Evolutionary conservation across 2,329 filamentous ascomycete genomes (phyloP), one percentile per base, ranked within the genome.

Genomic region (Penicillium sp.): DNA sequence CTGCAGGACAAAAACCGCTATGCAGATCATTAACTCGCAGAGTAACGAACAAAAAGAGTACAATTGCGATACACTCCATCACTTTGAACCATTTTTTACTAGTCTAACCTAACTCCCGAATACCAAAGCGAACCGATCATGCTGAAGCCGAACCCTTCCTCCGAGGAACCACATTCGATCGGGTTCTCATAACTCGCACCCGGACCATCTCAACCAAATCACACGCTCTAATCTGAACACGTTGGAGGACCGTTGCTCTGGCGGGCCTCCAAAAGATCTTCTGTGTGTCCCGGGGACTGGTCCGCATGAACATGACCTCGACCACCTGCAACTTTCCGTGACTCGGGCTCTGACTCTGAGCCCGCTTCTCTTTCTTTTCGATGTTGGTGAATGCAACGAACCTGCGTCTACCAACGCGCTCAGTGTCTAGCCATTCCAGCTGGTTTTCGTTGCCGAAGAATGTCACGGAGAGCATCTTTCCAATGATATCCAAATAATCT

Each of bases 241-340:
- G 17, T 19, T 8, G 27, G 19, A 23, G 12, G 49, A 52, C 21
- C 2, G 25, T 17, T 13, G 23, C 15, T 25, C 38, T 43, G 21
- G 49, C 49, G 3, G 49, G 49, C 17, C 49, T 52, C 49, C 39
- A 52, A 5, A 52, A 52, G 19, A 43, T 13, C 17, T 44, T 44
- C 6, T 35, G 38, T 25, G 6, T 19, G 3, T 52, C 27, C 21
- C 15, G 49, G 4, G 38, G 38, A 6, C n/a, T 31, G 7, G 38
- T n/a, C 19, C 19, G 27, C 21, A 52, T 12, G 29, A 52, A 52
- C 39, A 52, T 52, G 4, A 31, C 27, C 29, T 52, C 49, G 19
- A 27, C 8, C 19, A 52, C 39, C 17, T 25, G 9, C 21, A 35
- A 7, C 21, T 33, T 52, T 25, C 4, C 27, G 3, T 19, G 1